Percentiles rank a stretch among this genome's conserved stretches.
Conservation (phyloP, 306 rosid genomes). For the Prosopis cineraria region DNA sequence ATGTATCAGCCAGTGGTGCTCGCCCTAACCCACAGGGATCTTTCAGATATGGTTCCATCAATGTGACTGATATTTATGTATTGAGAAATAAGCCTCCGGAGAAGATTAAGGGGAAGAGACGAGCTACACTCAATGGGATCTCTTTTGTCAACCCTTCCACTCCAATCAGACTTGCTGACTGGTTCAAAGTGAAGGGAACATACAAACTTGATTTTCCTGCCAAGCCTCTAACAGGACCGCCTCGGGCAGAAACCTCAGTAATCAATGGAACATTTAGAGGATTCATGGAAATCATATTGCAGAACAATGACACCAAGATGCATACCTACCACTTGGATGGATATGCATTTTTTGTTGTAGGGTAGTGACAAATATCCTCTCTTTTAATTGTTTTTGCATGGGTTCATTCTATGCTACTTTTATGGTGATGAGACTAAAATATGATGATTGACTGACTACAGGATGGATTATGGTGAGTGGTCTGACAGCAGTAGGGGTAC, state of each 20-base stretch:
- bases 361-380: conserved; percentile 49
- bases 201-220: conserved; percentile 90
- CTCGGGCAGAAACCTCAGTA: conserved; percentile 72
- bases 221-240: conserved; percentile 70
- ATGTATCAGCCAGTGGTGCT: conserved; percentile 97
- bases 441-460: conserved; percentile 45
- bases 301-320: conserved; percentile 93
- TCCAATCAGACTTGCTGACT: conserved; percentile 88
- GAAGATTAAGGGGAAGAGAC: conserved; percentile 63
- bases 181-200: conserved; percentile 64
- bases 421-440: conserved; percentile 10
- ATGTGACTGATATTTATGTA: conserved; percentile 86
- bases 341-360: conserved; percentile 94
- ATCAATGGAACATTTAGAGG: conserved; percentile 92
- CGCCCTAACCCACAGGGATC: conserved; percentile 99
- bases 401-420: neutral
- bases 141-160: conserved; percentile 84
- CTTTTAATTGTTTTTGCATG: conserved; percentile 23
- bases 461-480: conserved; percentile 99
- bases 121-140: conserved; percentile 79
- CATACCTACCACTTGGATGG: conserved; percentile 89
- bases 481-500: conserved; percentile 92
- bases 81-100: conserved; percentile 71
- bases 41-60: conserved; percentile 91
- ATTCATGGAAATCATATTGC: conserved; percentile 87